Percentiles rank a stretch among this genome's conserved stretches.
Conservation (phyloP, 2,329 filamentous ascomycete species). For the Monosporascus sp. region DNA sequence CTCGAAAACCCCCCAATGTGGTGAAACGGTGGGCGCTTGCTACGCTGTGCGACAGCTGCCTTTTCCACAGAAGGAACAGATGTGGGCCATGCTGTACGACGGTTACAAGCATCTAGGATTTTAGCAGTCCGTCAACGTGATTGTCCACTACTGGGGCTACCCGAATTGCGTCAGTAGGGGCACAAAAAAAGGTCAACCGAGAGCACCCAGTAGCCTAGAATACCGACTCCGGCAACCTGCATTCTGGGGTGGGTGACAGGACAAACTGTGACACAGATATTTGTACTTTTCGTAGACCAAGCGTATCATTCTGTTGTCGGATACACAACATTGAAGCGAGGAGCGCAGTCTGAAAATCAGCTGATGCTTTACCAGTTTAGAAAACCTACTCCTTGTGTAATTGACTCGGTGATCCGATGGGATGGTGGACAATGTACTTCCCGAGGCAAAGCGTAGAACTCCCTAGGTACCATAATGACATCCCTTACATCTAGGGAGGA, state of each 20-base stretch:
- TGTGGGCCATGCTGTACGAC: background rate
- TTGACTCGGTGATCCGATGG: background rate
- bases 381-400: background rate
- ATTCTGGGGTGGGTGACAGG: conserved; percentile 19
- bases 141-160: background rate
- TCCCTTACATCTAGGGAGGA: background rate
- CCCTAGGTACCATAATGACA: background rate
- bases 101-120: background rate
- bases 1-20: background rate
- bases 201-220: conserved; percentile 12
- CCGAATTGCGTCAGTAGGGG: conserved; percentile 15
- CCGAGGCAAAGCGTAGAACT: background rate
- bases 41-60: background rate
- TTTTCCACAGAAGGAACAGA: background rate
- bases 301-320: conserved; percentile 2
- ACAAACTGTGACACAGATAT: conserved; percentile 11
- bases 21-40: background rate
- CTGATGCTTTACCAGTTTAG: background rate
- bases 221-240: conserved; percentile 19
- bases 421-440: background rate
- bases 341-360: background rate
- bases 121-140: background rate
- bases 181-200: conserved; percentile 10
- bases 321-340: conserved; percentile 8
- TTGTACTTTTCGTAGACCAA: conserved; percentile 7